Base-by-base conservation (phyloP, 345 rosid genomes). In the Fremontodendron californicum region DNA sequence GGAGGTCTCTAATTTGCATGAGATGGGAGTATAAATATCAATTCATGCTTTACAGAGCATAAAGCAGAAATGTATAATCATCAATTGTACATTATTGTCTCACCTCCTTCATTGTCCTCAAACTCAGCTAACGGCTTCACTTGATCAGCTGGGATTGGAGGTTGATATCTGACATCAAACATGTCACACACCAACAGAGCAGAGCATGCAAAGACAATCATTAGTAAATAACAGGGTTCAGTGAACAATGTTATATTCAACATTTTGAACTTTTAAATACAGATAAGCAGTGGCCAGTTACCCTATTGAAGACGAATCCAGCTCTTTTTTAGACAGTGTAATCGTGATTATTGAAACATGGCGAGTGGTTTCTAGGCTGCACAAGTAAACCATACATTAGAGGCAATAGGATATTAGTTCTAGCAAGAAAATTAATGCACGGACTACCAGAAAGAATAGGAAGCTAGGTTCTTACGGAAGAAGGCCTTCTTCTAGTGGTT, bases 401-500 rank as follows among this genome's bases (percentile, higher is more conserved):
- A 43, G 40, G 40, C 16, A 70, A 12, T 12, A 18, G 61, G 16
- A 48, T 11, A 62, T 29, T 16, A 70, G 74, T 6, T 16, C 3
- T 65, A 23, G 37, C 40, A 33, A 64, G 8, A 48, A 31, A 27
- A 45, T 13, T 3, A 64, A 37, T 9, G 21, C 46, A 35, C 9
- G 19, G 25, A 43, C 21, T 7, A n/a, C 15, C 48, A 49, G 13
- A 35, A 74, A 12, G 31, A 35, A 62, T 10, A 49, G n/a, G 31
- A 60, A 43, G 65, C 19, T 21, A 27, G 33, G 51, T 65, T 48
- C 91, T 84, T 81, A 88, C 91, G 89, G 89, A 45, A 88, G 87
- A 54, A 88, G 91, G 81, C 91, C 91, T 70, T 88, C 89, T 78
- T 88, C 91, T 0, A 88, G 79, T 10, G 91, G 91, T 39, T 88